Percentiles rank a stretch among this genome's conserved stretches.
Conservation (phyloP, 352 stramenopile genomes). For the Poterioochromonas sp. region DNA sequence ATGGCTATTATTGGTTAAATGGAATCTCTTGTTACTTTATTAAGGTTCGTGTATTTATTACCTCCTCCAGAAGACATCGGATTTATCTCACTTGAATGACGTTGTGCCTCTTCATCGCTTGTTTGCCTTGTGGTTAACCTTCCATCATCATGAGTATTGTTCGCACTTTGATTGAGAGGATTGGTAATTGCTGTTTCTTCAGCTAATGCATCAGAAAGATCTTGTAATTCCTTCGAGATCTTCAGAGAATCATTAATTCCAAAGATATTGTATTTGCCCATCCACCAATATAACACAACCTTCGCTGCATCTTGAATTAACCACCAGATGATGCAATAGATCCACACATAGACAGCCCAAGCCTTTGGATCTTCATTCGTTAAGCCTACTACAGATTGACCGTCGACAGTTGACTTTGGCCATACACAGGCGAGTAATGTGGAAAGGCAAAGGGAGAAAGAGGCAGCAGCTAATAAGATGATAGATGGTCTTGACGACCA, state of each 20-base stretch:
- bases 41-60: too few relatives aligned
- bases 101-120: too few relatives aligned
- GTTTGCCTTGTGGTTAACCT: too few relatives aligned
- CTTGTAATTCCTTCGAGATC: not conserved
- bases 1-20: too few relatives aligned
- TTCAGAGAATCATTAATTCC: constrained; percentile 34
- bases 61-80: too few relatives aligned
- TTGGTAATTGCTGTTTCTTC: too few relatives aligned
- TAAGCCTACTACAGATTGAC: constrained; percentile 51
- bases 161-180: too few relatives aligned
- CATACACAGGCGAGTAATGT: constrained; percentile 70
- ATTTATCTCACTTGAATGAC: too few relatives aligned
- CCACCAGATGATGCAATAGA: constrained; percentile 73
- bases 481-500: constrained; percentile 59
- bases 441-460: constrained; percentile 64
- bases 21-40: too few relatives aligned
- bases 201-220: constrained; percentile 52
- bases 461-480: constrained; percentile 58
- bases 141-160: too few relatives aligned
- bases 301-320: constrained; percentile 70
- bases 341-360: constrained; percentile 67
- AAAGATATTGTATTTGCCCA: constrained; percentile 59
- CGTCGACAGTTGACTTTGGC: constrained; percentile 63
- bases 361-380: constrained; percentile 46
- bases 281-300: constrained; percentile 56